These are phyloP conservation scores for Lasiodiplodia hormozganensis DNA, from an alignment of 2,329 filamentous ascomycete genomes.

Conservation along the genomic window DNA sequence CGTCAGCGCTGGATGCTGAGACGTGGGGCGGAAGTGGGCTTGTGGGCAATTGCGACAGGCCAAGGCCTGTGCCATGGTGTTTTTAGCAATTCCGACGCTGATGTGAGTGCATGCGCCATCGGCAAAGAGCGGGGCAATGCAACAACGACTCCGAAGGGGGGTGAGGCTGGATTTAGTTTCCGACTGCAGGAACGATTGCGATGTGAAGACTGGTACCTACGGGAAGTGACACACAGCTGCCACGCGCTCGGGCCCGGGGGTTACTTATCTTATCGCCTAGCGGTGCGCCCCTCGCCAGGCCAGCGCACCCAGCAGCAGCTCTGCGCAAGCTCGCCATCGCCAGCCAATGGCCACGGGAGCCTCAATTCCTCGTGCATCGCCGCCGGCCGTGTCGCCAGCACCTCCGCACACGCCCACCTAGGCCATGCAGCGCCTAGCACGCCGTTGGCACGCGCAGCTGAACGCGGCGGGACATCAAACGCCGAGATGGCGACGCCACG, in stretches of 20 bases:
- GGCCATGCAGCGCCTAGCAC: neutral
- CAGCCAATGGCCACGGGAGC: slow-evolving; percentile 12
- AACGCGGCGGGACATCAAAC: slow-evolving; percentile 6
- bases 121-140: slow-evolving; percentile 14
- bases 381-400: neutral
- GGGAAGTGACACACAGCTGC: neutral
- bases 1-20: slow-evolving; percentile 5
- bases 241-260: neutral
- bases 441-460: neutral
- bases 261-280: slow-evolving; percentile 10
- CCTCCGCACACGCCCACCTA: neutral
- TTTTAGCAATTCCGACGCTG: slow-evolving; percentile 26
- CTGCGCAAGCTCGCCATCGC: neutral
- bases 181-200: neutral
- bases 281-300: neutral
- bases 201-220: neutral
- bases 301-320: slow-evolving; percentile 11
- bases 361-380: slow-evolving; percentile 2
- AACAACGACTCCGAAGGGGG: slow-evolving; percentile 1
- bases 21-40: slow-evolving; percentile 10
- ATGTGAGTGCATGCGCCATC: slow-evolving; percentile 15
- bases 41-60: neutral
- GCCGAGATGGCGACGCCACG: slow-evolving; percentile 24
- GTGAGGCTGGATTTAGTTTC: neutral
- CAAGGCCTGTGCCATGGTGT: slow-evolving; percentile 11